Evolutionary conservation across 192 early-diverging fungal genomes (phyloP), one percentile per base, ranked within the genome.

Genomic region (Spizellomyces sp.): DNA sequence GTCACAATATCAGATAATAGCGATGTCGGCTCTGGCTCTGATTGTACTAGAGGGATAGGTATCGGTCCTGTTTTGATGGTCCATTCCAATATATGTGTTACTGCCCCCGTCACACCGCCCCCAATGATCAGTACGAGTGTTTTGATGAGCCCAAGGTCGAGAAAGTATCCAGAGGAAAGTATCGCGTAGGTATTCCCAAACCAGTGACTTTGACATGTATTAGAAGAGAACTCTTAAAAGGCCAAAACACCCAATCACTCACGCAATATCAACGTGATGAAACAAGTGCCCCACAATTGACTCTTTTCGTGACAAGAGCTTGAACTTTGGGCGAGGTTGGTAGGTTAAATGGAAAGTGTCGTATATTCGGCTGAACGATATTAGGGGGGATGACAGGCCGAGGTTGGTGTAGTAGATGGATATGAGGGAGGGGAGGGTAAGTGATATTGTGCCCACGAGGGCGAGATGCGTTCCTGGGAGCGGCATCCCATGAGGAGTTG

Each of bases 131-230:
- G 60, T 19, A 62, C 41, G 17, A 36, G 17, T 3, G 60, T 62
- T 17, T 36, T 17, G 15, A 36, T 36, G 10, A 62, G 41, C 19
- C 60, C 60, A 15, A 62, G 36, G 36, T 62, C 60, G 17, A 62
- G 36, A 62, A 15, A 27, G 17, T 27, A 42, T 4, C 60, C 60
- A 42, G 60, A 62, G 5, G 17, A 42, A 36, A 62, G 41, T 15
- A 62, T 62, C 36, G 60, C 60, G 36, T 21, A 62, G 17, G 41
- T 62, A 36, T 62, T 62, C 6, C 60, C 60, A 19, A 62, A 62
- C 60, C 60, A 62, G 60, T 62, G 60, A 15, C 60, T 62, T 17
- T 5, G 3, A 21, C 15, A 42, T 15, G n/a, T 36, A 62, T 15
- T 62, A 36, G n/a, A 36, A n/a, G 6, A 6, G 9, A 9, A n/a